Conservation (phyloP, 805 yeast species). For the Cyberlindnera mrakii region DNA sequence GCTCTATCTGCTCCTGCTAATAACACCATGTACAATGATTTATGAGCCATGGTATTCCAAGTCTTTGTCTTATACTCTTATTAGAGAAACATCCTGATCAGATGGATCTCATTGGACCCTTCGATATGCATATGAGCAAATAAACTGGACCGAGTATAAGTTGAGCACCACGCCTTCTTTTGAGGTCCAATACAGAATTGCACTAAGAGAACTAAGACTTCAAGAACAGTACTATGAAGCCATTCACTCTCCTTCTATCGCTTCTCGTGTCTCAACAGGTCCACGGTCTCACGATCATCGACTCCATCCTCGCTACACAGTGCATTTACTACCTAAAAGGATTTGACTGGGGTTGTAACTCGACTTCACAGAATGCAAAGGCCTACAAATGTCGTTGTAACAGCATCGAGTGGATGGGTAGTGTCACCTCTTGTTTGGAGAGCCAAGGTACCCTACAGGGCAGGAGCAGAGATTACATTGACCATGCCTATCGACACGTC, state of each 20-base stretch:
- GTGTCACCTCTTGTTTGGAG: conserved; percentile 37
- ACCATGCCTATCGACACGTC: conserved; percentile 37
- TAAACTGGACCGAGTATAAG: neutral
- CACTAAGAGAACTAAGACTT: neutral
- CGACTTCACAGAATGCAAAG: conserved; percentile 27
- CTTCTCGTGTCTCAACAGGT: conserved; percentile 1
- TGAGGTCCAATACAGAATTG: no score
- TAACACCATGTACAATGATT: no score
- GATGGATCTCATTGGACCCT: no score
- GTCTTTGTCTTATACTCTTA: no score
- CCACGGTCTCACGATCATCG: conserved; percentile 22
- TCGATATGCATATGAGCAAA: conserved; percentile 15
- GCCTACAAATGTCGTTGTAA: conserved; percentile 36
- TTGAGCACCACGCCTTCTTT: no score
- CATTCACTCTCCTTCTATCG: neutral
- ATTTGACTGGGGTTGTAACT: conserved; percentile 39
- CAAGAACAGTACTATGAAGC: neutral
- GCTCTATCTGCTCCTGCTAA: no score
- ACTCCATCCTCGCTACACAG: conserved; percentile 34
- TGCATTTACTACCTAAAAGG: conserved; percentile 34
- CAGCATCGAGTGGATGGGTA: conserved; percentile 38
- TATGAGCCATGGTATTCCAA: no score
- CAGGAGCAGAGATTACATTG: conserved; percentile 18
- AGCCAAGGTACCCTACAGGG: conserved; percentile 23
- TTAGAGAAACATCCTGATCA: no score